phyloP scores from a whole-genome alignment of 805 yeast genomes.

The Barnettozyma siamensis region DNA sequence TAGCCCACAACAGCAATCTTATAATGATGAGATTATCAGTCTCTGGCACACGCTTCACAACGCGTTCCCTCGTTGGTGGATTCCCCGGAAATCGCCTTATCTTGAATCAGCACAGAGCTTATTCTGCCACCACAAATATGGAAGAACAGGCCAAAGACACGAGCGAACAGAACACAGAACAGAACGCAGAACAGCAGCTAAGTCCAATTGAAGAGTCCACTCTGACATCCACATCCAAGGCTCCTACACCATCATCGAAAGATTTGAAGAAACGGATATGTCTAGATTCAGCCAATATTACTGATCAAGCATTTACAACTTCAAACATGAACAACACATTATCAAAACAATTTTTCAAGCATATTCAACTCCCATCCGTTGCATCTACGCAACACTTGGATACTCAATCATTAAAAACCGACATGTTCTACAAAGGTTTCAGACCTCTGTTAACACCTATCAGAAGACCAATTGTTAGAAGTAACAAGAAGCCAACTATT shows the following conservation, averaged over 20 bases:
- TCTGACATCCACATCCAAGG: background rate
- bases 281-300: constrained; percentile 2
- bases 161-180: constrained; percentile 3
- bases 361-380: constrained; percentile 16
- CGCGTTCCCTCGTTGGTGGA: background rate
- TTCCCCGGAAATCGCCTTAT: constrained; percentile 3
- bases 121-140: constrained; percentile 6
- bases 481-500: constrained; percentile 16
- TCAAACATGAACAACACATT: background rate
- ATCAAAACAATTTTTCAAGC: constrained; percentile 6
- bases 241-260: background rate
- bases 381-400: constrained; percentile 24
- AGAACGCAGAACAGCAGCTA: background rate
- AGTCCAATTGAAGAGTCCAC: background rate
- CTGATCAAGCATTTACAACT: constrained; percentile 3
- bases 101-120: constrained; percentile 1
- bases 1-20: too few relatives aligned
- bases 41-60: background rate
- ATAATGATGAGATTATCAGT: background rate
- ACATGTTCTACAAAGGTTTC: constrained; percentile 21
- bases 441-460: constrained; percentile 24
- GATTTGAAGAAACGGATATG: constrained; percentile 5
- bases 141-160: constrained; percentile 7
- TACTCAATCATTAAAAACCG: constrained; percentile 14
- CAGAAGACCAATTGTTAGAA: constrained; percentile 16